These are phyloP conservation scores for Anthracocystis walkeri DNA, from an alignment of 1,284 basidiomycete genomes.

Conservation along the genomic window DNA sequence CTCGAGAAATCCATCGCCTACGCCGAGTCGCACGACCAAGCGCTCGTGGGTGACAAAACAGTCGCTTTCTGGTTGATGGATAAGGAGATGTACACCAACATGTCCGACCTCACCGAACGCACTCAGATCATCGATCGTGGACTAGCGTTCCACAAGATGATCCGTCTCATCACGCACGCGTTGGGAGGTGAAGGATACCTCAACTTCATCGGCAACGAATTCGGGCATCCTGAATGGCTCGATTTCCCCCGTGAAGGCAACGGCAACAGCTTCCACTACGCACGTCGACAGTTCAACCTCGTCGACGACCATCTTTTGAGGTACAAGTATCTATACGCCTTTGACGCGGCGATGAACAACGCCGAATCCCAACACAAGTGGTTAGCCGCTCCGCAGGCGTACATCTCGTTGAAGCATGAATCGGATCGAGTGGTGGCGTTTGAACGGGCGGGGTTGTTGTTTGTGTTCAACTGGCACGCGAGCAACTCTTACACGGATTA, in stretches of 20 bases:
- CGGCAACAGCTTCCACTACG: slow-evolving; percentile 93
- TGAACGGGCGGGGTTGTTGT: slow-evolving; percentile 90
- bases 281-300: slow-evolving; percentile 87
- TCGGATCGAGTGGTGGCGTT: slow-evolving; percentile 79
- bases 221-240: slow-evolving; percentile 99
- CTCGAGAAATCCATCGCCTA: slow-evolving; percentile 93
- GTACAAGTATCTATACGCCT: slow-evolving; percentile 92
- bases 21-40: slow-evolving; percentile 96
- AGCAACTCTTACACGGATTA: slow-evolving; percentile 90
- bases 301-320: slow-evolving; percentile 86
- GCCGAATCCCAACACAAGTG: slow-evolving; percentile 83
- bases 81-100: slow-evolving; percentile 87
- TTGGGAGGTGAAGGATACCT: slow-evolving; percentile 96
- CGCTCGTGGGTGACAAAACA: slow-evolving; percentile 91
- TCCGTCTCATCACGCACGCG: slow-evolving; percentile 88
- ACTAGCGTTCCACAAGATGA: slow-evolving; percentile 94
- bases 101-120: slow-evolving; percentile 88
- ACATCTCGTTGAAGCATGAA: slow-evolving; percentile 82
- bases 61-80: slow-evolving; percentile 99
- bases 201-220: slow-evolving; percentile 98
- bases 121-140: slow-evolving; percentile 91
- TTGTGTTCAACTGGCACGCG: slow-evolving; percentile 97
- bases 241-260: slow-evolving; percentile 98
- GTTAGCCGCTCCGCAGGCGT: slow-evolving; percentile 82
- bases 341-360: slow-evolving; percentile 93